These are phyloP conservation scores for Pestalotiopsis sp. DNA, from an alignment of 2,329 filamentous ascomycete species.

Conservation along the genomic window DNA sequence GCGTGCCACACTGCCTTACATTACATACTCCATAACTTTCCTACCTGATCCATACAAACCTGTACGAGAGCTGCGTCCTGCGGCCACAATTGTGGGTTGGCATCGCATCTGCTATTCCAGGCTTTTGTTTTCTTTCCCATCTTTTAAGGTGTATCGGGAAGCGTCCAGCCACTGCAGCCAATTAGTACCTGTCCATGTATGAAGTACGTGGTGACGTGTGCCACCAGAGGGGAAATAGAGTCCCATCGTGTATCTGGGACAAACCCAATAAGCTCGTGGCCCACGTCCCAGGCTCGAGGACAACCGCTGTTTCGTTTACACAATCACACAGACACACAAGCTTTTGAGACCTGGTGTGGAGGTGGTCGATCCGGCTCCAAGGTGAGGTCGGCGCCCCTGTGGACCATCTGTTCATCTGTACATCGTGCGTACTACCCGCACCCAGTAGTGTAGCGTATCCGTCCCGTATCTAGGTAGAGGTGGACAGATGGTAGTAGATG, in stretches of 20 bases:
- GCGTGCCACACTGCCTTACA: too few relatives aligned
- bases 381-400: not conserved
- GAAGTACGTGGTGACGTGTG: not conserved
- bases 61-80: not conserved
- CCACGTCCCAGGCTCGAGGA: not conserved
- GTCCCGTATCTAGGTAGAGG: not conserved
- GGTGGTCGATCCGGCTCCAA: not conserved
- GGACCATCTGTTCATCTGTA: not conserved
- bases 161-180: not conserved
- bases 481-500: not conserved
- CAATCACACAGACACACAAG: not conserved
- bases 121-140: not conserved
- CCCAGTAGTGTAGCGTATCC: not conserved
- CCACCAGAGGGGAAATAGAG: not conserved
- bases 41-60: not conserved
- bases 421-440: not conserved
- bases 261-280: slow-evolving; percentile 3
- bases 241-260: slow-evolving; percentile 3
- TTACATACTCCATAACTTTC: not conserved
- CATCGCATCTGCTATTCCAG: not conserved
- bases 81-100: slow-evolving; percentile 1
- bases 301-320: slow-evolving; percentile 6
- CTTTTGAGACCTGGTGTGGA: not conserved
- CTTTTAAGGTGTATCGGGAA: not conserved
- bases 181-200: too few relatives aligned